Evolutionary conservation across 176 grass and related monocot genomes (phyloP), one percentile per base, ranked within the genome.

Genomic region (Olyra latifolia): DNA sequence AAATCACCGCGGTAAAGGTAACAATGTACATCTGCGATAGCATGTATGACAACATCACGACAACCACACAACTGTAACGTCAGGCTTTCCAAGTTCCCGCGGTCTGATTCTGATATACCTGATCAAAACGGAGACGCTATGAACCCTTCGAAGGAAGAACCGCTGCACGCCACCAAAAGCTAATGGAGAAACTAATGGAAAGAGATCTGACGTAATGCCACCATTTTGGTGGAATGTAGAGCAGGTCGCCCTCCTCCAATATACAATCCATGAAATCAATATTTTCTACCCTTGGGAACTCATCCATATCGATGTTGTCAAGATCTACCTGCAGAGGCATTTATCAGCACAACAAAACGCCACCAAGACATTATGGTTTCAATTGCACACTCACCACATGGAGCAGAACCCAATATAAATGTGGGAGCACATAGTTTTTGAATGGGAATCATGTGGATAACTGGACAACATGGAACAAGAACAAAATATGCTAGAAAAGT

Each of bases 151-250:
- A 74, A 52, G 68, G 60, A 48, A 73, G 29, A 29, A 65, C 55
- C 52, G 74, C 81, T 6, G 69, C 81, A 38, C 86, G 85, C 96
- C 92, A 98, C 92, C 96, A 95, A 86, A 95, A 95, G 75, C 96
- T 95, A 85, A 98, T 79, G 15, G 88, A 95, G 83, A 98, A 91
- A 75, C 92, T 93, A 28, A 84, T 84, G 39, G 96, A 98, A 27
- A 98, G 96, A 74, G 92, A 98, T 75, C 88, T 93, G 65, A 93
- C 88, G 35, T 95, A 95, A 76, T 95, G 92, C 95, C 92, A 95
- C 90, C 96, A 95, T 91, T 95, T 98, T 43, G 81, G 90, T 81
- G 96, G 92, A 85, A 98, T 93, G 82, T 95, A 98, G 75, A 98
- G 92, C 86, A 95, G 79, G 42, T 93, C 96, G 58, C 96, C 96